These are phyloP conservation scores for Fusarium nurragi DNA, from an alignment of 2,329 filamentous ascomycete species.

Conservation along the genomic window DNA sequence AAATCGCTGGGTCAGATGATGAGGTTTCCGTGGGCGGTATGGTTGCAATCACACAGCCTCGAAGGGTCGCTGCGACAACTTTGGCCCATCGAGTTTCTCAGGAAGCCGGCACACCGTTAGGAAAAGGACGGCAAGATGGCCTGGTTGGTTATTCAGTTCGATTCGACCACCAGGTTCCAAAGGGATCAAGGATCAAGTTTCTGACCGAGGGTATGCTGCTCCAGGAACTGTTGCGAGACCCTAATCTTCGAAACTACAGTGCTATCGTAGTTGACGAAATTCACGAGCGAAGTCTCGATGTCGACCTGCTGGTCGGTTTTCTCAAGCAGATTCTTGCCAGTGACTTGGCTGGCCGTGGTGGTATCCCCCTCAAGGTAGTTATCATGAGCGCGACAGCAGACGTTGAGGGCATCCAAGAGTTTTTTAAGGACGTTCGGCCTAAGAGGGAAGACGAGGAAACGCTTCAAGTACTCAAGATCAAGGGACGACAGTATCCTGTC, in stretches of 20 bases:
- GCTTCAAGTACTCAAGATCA: conserved; percentile 69
- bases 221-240: conserved; percentile 90
- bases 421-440: conserved; percentile 66
- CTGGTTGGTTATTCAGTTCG: conserved; percentile 91
- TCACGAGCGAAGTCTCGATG: conserved; percentile 93
- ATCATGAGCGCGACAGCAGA: conserved; percentile 98
- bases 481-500: conserved; percentile 89
- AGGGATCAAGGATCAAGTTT: conserved; percentile 88
- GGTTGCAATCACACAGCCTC: conserved; percentile 93
- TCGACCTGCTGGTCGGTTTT: conserved; percentile 90
- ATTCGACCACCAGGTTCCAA: conserved; percentile 88
- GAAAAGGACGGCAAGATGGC: conserved; percentile 53
- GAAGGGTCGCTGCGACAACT: conserved; percentile 91
- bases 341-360: conserved; percentile 71
- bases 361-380: conserved; percentile 83
- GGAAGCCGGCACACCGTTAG: conserved; percentile 70
- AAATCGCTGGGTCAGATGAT: conserved; percentile 50
- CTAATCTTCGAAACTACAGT: conserved; percentile 83
- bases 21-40: conserved; percentile 74
- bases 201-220: conserved; percentile 96
- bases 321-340: conserved; percentile 77
- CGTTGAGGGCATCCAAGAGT: conserved; percentile 78
- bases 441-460: conserved; percentile 24
- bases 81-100: conserved; percentile 87
- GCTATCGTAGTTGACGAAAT: conserved; percentile 95